These are phyloP conservation scores for Cryptococcus deneoformans DNA, from an alignment of 1,284 basidiomycete genomes.

Conservation along the genomic window DNA sequence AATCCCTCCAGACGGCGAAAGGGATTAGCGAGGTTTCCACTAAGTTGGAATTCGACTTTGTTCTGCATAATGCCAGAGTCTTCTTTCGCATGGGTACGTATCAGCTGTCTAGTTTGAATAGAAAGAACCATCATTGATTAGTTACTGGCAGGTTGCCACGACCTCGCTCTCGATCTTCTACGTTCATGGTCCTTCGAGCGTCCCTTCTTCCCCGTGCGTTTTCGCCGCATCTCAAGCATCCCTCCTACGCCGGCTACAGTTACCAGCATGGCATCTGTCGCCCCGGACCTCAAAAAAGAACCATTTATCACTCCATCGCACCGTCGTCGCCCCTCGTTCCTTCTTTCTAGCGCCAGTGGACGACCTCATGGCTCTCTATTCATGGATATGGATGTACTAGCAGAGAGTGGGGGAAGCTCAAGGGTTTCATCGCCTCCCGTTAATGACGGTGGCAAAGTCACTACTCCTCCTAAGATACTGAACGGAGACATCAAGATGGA, in stretches of 20 bases:
- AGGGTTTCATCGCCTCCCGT: not conserved
- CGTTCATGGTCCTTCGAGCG: slow-evolving; percentile 87
- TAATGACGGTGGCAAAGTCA: not conserved
- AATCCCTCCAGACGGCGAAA: slow-evolving; percentile 85
- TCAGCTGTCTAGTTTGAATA: not conserved
- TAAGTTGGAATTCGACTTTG: slow-evolving; percentile 85
- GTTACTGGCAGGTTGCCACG: slow-evolving; percentile 72
- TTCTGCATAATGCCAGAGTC: slow-evolving; percentile 84
- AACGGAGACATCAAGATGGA: slow-evolving; percentile 1
- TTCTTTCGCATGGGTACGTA: slow-evolving; percentile 85
- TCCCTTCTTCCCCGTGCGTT: slow-evolving; percentile 54
- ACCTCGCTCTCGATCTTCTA: slow-evolving; percentile 78
- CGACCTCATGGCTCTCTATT: slow-evolving; percentile 47
- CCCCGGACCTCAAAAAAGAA: not conserved
- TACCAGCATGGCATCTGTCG: not conserved
- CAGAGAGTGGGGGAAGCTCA: slow-evolving; percentile 42
- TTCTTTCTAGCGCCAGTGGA: slow-evolving; percentile 57
- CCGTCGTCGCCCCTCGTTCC: slow-evolving; percentile 55
- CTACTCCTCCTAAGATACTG: not conserved
- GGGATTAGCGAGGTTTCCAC: slow-evolving; percentile 86
- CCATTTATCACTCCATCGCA: not conserved
- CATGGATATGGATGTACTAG: slow-evolving; percentile 78
- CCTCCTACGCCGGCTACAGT: slow-evolving; percentile 27
- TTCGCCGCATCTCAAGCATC: slow-evolving; percentile 10
- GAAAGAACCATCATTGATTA: not conserved